Conservation (phyloP, 192 early-diverging fungal species). For the Coemansia sp. region DNA sequence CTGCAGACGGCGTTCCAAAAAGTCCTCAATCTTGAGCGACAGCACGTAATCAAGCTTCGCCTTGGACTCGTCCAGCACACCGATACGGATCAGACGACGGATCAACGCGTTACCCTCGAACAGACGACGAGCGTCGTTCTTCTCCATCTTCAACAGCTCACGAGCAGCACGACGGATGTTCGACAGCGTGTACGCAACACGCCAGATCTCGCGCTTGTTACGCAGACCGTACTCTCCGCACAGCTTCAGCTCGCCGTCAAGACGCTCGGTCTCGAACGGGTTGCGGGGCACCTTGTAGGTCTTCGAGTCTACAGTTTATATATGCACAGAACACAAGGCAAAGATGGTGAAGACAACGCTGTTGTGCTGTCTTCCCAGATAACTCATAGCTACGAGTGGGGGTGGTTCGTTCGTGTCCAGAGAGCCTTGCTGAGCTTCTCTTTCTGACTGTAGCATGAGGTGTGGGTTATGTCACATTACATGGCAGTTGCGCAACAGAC, state of each 20-base stretch:
- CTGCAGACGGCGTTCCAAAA: conserved; percentile 97
- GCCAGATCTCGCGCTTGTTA: conserved; percentile 99
- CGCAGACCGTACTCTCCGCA: conserved; percentile 96
- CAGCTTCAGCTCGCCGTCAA: conserved; percentile 92
- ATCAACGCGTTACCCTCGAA: conserved; percentile 99
- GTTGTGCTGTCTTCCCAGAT: conserved; percentile 2
- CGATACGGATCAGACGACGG: conserved; percentile 96
- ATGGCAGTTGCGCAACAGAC: background rate
- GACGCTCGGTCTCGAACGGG: conserved; percentile 95
- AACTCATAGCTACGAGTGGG: conserved; percentile 15
- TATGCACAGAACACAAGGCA: conserved; percentile 14
- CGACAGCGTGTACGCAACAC: conserved; percentile 94
- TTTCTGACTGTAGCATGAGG: conserved; percentile 25
- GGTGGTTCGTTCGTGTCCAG: conserved; percentile 57
- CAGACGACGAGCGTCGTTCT: conserved; percentile 95
- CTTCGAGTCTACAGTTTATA: conserved; percentile 65
- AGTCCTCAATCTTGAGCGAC: conserved; percentile 96
- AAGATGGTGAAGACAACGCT: conserved; percentile 19
- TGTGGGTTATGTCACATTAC: background rate
- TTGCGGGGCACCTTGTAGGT: conserved; percentile 95
- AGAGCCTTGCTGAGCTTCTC: conserved; percentile 55
- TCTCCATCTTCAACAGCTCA: conserved; percentile 96
- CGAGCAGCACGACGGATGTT: conserved; percentile 99
- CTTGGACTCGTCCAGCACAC: conserved; percentile 96
- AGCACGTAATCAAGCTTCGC: conserved; percentile 99